phyloP scores from a whole-genome alignment of 768 basidiomycete species.

The Astraeus odoratus region DNA sequence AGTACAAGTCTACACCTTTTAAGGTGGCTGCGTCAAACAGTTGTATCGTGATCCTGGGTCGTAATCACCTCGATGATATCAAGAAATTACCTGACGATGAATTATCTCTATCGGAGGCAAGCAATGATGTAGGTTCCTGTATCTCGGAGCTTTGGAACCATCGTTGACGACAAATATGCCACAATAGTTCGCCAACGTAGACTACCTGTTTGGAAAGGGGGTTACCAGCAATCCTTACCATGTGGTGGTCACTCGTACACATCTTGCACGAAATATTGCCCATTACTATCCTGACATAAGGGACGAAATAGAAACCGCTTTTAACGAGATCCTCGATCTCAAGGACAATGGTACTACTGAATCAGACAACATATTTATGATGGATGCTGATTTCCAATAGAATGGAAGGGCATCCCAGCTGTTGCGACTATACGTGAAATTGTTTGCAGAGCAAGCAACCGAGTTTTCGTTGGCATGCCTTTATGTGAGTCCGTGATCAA shows the following conservation, averaged over 20 bases:
- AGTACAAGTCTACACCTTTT: constrained; percentile 26
- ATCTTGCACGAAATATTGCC: constrained; percentile 33
- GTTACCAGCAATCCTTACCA: constrained; percentile 23
- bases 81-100: constrained; percentile 31
- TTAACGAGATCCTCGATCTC: constrained; percentile 30
- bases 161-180: background rate
- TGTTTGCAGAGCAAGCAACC: constrained; percentile 36
- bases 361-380: background rate
- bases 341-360: constrained; percentile 11
- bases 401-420: constrained; percentile 32
- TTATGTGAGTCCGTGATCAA: constrained; percentile 26
- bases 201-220: background rate
- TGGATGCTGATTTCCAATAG: constrained; percentile 12
- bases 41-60: constrained; percentile 38
- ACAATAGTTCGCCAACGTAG: background rate
- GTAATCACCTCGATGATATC: constrained; percentile 33
- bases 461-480: constrained; percentile 44
- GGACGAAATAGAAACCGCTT: constrained; percentile 38
- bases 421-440: constrained; percentile 25
- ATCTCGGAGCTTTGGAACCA: background rate
- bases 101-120: constrained; percentile 28
- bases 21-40: constrained; percentile 19
- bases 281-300: constrained; percentile 32
- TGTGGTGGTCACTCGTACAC: constrained; percentile 17
- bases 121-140: constrained; percentile 28